Evolutionary conservation across 2,329 filamentous ascomycete genomes (phyloP).

Genomic region (Thelonectria rubi): DNA sequence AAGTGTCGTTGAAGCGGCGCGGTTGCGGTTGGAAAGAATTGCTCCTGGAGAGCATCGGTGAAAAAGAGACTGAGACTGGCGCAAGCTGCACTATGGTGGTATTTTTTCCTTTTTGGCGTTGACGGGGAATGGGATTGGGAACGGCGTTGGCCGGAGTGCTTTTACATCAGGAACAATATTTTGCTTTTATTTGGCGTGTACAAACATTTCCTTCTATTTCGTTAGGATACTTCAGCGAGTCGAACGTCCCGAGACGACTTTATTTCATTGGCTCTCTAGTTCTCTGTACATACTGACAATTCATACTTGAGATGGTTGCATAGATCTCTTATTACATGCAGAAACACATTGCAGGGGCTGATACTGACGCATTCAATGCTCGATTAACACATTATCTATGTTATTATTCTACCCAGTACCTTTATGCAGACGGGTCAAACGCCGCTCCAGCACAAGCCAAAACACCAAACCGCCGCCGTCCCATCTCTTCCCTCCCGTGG

Average conservation of each 20-base stretch:
- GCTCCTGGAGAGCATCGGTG: conserved; percentile 23
- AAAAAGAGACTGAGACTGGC: background rate
- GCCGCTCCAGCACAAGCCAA: conserved; percentile 1
- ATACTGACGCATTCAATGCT: background rate
- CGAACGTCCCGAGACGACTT: background rate
- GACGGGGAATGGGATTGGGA: background rate
- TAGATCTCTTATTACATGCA: too few relatives aligned
- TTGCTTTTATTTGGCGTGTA: background rate
- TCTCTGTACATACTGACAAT: background rate
- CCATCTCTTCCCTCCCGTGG: conserved; percentile 8
- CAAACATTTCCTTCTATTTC: background rate
- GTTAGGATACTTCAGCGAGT: background rate
- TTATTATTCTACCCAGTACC: background rate
- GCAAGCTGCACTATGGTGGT: conserved; percentile 2
- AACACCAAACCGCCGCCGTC: background rate
- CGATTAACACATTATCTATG: conserved; percentile 5
- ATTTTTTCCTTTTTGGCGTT: background rate
- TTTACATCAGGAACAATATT: background rate
- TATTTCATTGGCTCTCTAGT: background rate
- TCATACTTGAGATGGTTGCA: too few relatives aligned
- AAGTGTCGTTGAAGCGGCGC: conserved; percentile 41
- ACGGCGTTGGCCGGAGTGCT: background rate
- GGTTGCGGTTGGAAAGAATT: conserved; percentile 27
- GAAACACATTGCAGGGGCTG: too few relatives aligned
- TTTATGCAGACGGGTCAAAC: conserved; percentile 6